Evolutionary conservation across 345 rosid species (phyloP).

Genomic region (Pugionium dolabratum): DNA sequence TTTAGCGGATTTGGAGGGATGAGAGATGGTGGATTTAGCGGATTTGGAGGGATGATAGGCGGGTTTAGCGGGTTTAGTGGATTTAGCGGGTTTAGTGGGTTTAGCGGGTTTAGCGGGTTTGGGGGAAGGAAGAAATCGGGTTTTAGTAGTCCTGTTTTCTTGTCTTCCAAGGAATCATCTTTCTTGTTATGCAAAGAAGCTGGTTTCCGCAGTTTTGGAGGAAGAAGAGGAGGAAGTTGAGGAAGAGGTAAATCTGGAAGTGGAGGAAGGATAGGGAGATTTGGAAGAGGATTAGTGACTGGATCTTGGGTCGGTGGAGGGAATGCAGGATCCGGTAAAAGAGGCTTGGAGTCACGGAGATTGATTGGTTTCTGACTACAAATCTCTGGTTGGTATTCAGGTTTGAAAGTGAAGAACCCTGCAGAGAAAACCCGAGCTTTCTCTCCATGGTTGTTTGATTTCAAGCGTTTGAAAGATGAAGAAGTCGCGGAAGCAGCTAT

Average conservation of each 20-base stretch:
- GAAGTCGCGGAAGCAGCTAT: constrained; percentile 73
- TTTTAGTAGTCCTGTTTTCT: constrained; percentile 22
- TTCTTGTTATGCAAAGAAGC: constrained; percentile 29
- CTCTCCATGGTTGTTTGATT: constrained; percentile 50
- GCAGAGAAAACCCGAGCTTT: constrained; percentile 67
- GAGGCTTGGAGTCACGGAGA: constrained; percentile 22
- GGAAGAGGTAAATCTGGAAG: constrained; percentile 53
- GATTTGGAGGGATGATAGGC: constrained; percentile 43
- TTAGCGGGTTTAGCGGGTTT: constrained; percentile 37
- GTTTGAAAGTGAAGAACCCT: constrained; percentile 90
- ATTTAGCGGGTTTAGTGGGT: constrained; percentile 35
- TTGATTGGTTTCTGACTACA: constrained; percentile 63
- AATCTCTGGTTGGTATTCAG: constrained; percentile 54
- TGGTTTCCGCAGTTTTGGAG: constrained; percentile 22
- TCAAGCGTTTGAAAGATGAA: constrained; percentile 57
- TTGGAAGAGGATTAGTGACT: constrained; percentile 45
- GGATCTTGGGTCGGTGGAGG: constrained; percentile 53
- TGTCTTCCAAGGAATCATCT: constrained; percentile 7
- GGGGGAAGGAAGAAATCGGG: constrained; percentile 38
- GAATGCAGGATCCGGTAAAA: constrained; percentile 35
- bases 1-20: constrained; percentile 42
- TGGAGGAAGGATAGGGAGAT: constrained; percentile 55
- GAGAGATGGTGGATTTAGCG: constrained; percentile 27
- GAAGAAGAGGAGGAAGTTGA: constrained; percentile 36
- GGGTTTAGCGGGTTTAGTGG: constrained; percentile 42